Conservation (phyloP, 106 monocot species). For the Hemerocallis citrina region DNA sequence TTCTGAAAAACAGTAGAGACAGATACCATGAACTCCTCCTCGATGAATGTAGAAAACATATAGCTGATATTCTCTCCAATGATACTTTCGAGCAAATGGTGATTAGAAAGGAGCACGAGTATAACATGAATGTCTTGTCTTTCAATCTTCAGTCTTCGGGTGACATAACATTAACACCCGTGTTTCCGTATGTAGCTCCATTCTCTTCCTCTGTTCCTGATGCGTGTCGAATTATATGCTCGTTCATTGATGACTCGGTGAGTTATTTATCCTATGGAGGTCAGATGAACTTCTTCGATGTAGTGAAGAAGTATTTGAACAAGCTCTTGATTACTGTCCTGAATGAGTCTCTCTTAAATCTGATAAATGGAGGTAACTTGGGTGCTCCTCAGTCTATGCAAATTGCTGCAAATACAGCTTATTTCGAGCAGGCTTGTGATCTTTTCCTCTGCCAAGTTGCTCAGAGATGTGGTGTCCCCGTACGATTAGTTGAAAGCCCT, state of each 20-base stretch:
- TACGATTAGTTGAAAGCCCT: slow-evolving; percentile 34
- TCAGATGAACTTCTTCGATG: slow-evolving; percentile 46
- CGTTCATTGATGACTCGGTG: slow-evolving; percentile 56
- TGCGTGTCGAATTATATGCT: slow-evolving; percentile 41
- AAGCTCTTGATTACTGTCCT: slow-evolving; percentile 46
- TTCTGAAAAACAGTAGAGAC: slow-evolving; percentile 49
- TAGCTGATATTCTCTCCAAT: slow-evolving; percentile 29
- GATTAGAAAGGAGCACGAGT: slow-evolving; percentile 56
- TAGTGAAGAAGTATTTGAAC: slow-evolving; percentile 49
- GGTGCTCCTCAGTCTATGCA: slow-evolving; percentile 48
- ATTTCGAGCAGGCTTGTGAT: slow-evolving; percentile 40
- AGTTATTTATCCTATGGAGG: slow-evolving; percentile 60
- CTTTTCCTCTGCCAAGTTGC: slow-evolving; percentile 40
- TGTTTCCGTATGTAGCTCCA: slow-evolving; percentile 53
- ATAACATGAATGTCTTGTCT: slow-evolving; percentile 50
- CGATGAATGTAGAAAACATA: slow-evolving; percentile 38
- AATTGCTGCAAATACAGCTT: slow-evolving; percentile 41
- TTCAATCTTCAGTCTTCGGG: slow-evolving; percentile 39
- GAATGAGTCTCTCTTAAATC: slow-evolving; percentile 37
- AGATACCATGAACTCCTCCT: slow-evolving; percentile 64
- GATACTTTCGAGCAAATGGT: slow-evolving; percentile 61
- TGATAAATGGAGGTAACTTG: slow-evolving; percentile 26
- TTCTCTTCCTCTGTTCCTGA: slow-evolving; percentile 63
- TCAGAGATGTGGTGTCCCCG: slow-evolving; percentile 44
- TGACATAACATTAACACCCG: slow-evolving; percentile 9